Evolutionary conservation across 2,329 filamentous ascomycete genomes (phyloP), one percentile per base, ranked within the genome.

Genomic region (Sporothrix pallida): DNA sequence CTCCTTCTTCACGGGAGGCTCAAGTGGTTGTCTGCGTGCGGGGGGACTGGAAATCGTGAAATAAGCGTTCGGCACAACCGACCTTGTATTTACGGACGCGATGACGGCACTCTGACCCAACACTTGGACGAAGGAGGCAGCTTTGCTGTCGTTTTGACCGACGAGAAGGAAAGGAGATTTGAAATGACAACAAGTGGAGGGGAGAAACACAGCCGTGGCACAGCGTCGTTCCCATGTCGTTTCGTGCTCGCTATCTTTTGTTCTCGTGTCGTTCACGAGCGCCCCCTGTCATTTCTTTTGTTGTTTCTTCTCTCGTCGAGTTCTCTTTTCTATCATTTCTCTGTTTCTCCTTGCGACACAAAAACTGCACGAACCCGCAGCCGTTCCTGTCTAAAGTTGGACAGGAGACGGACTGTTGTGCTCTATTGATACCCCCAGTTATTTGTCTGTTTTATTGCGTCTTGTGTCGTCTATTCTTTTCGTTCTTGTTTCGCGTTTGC

Each of bases 21-120:
- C 83, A 94, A 98, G 96, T 88, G 95, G 93, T 92, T 87, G 88
- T 84, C 85, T 88, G 90, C 83, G 84, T 86, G 84, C 63, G 71
- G 72, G 37, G 86, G 87, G 83, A 84, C 86, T 84, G 84, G 89
- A 89, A 85, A 92, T 89, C 87, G 89, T 99, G 96, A 98, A 91
- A 94, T 94, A 88, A 91, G 96, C 94, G 96, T 98, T 93, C 94
- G 95, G 93, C 96, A 98, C 95, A 97, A 88, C 84, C 82, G 88
- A 91, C 92, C 95, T 98, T 98, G 94, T 98, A 97, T 93, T 89
- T 85, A 88, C 95, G 95, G 91, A 97, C 95, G 96, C 95, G 90
- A 93, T 92, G 92, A 91, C 92, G 94, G 92, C 97, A 93, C 93
- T 98, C 95, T 98, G 95, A 98, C 83, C 31, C 83, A 78, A 78